A percentile compares a stretch with the other conserved stretches of the same genome.
Conservation (phyloP, 768 basidiomycete genomes). For the Serpula lacrymans region DNA sequence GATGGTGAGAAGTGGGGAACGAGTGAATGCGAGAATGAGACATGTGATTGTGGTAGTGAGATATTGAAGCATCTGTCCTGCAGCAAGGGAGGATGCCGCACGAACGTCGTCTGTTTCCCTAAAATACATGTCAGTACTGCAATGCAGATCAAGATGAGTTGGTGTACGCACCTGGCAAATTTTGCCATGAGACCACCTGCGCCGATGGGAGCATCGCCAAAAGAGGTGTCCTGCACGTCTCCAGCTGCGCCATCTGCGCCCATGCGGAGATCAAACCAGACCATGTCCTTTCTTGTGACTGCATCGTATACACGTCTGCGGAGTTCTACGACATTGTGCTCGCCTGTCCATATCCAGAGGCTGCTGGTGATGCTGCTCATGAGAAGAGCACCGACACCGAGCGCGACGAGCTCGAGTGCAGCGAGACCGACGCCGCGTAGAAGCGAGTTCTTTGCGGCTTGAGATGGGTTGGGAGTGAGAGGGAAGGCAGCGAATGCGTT, state of each 20-base stretch:
- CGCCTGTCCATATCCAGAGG: constrained; percentile 88
- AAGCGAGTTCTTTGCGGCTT: constrained; percentile 46
- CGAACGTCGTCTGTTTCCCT: constrained; percentile 97
- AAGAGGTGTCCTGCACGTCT: constrained; percentile 28
- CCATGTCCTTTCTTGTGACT: constrained; percentile 68
- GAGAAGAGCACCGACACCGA: constrained; percentile 63
- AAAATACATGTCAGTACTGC: constrained; percentile 9
- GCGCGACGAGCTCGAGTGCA: constrained; percentile 61
- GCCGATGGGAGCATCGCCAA: constrained; percentile 55
- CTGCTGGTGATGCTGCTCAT: constrained; percentile 72
- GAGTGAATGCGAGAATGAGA: constrained; percentile 76
- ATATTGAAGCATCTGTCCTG: constrained; percentile 78
- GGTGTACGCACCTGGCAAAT: constrained; percentile 65
- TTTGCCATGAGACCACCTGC: constrained; percentile 93
- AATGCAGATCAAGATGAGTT: neutral
- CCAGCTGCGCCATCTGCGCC: constrained; percentile 47
- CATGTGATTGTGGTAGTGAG: constrained; percentile 75
- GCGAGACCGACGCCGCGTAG: constrained; percentile 56
- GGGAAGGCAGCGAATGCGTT: constrained; percentile 65
- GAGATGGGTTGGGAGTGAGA: constrained; percentile 34
- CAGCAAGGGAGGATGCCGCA: constrained; percentile 73
- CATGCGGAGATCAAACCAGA: constrained; percentile 90
- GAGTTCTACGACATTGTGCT: constrained; percentile 68
- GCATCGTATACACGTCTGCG: constrained; percentile 65
- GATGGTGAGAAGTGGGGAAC: constrained; percentile 81